Conservation (phyloP, 306 rosid genomes). For the Quercus bicolor region DNA sequence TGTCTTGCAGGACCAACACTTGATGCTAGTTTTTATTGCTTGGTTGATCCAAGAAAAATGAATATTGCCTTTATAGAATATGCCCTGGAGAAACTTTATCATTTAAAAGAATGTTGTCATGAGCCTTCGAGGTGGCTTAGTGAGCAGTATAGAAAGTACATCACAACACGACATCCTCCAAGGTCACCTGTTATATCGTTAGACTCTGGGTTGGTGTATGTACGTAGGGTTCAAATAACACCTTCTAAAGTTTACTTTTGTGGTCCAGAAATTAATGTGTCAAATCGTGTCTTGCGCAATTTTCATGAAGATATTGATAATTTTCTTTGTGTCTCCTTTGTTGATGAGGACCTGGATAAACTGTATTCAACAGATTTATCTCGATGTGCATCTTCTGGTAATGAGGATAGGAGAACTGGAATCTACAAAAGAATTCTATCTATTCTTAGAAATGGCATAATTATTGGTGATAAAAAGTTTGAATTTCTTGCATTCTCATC, state of each 20-base stretch:
- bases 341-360: slow-evolving; percentile 72
- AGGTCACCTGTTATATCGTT: slow-evolving; percentile 45
- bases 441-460: slow-evolving; percentile 55
- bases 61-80: slow-evolving; percentile 34
- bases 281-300: slow-evolving; percentile 76
- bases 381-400: slow-evolving; percentile 35
- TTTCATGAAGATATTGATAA: slow-evolving; percentile 40
- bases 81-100: slow-evolving; percentile 56
- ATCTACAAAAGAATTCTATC: slow-evolving; percentile 64
- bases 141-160: slow-evolving; percentile 48
- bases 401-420: slow-evolving; percentile 43
- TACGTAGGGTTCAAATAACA: slow-evolving; percentile 73
- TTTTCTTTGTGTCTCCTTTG: slow-evolving; percentile 80
- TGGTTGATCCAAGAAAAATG: slow-evolving; percentile 51
- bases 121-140: slow-evolving; percentile 61
- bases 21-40: slow-evolving; percentile 40
- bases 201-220: slow-evolving; percentile 66
- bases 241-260: slow-evolving; percentile 59
- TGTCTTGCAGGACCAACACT: slow-evolving; percentile 67
- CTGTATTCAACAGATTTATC: slow-evolving; percentile 62
- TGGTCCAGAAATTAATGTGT: slow-evolving; percentile 81
- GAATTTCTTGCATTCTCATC: slow-evolving; percentile 89
- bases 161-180: slow-evolving; percentile 21
- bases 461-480: slow-evolving; percentile 66
- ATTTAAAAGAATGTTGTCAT: slow-evolving; percentile 58